Conservation (phyloP, 805 yeast species). For the Blastobotrys parvus region DNA sequence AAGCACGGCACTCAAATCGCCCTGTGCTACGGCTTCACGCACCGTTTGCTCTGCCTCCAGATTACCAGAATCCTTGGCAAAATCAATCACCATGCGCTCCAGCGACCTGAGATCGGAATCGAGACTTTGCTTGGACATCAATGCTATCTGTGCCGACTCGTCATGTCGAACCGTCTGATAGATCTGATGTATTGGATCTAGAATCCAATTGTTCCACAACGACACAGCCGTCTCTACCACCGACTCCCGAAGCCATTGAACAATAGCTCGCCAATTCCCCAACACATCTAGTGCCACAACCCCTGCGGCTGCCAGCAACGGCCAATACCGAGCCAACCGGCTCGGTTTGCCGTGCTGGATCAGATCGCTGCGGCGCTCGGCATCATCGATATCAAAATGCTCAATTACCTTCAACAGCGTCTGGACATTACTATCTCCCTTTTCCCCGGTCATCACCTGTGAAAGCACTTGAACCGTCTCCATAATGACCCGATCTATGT, state of each 20-base stretch:
- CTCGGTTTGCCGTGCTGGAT: constrained; percentile 9
- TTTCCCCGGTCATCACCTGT: not conserved
- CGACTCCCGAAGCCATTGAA: constrained; percentile 49
- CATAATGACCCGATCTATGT: not conserved
- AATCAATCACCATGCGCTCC: constrained; percentile 81
- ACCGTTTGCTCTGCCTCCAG: constrained; percentile 23
- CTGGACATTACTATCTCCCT: not conserved
- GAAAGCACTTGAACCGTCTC: not conserved
- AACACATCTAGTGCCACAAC: constrained; percentile 26
- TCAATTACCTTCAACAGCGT: not conserved
- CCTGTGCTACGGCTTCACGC: constrained; percentile 47
- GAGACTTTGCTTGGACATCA: constrained; percentile 71
- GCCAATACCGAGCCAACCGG: constrained; percentile 55
- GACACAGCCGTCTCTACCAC: constrained; percentile 57
- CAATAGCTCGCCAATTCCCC: constrained; percentile 44
- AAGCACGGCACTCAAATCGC: constrained; percentile 76
- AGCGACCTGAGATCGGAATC: constrained; percentile 70
- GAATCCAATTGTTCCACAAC: constrained; percentile 75
- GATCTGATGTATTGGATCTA: constrained; percentile 65
- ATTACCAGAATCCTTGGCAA: constrained; percentile 33
- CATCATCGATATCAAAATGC: not conserved
- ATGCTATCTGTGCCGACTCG: constrained; percentile 59
- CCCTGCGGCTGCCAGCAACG: constrained; percentile 23
- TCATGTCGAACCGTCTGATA: constrained; percentile 80
- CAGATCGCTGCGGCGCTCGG: not conserved